Base-by-base conservation (phyloP, 2,329 filamentous ascomycete genomes). In the Mycosphaerelloides madeirae region DNA sequence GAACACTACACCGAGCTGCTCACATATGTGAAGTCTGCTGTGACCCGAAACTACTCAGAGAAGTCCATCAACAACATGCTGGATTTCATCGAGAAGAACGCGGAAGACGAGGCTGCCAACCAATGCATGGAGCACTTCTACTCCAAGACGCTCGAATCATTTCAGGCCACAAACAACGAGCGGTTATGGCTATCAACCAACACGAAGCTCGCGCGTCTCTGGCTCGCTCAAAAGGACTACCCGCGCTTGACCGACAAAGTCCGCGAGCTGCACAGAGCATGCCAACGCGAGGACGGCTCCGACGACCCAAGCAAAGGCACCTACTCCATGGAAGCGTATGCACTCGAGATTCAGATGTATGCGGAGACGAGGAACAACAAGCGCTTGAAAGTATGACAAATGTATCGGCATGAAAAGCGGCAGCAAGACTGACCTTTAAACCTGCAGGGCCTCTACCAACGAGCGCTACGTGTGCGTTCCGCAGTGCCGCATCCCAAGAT, bases 11-110 rank as follows among this genome's bases (percentile, higher is more conserved):
- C 81, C 54, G 89, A 97, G 70, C 87, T 98, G 22, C 81, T 98
- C 54, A 97, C 90, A 36, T 98, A 97, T 62, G 90, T 97, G 71
- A 95, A 93, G 68, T 94, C 87, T 3, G 91, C 91, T 6, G 91
- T 98, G 36, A 97, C 93, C 31, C 83, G 93, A 52, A 98, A 97
- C 69, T 97, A 97, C 69, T 96, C 93, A 1, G 93, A 98, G 68
- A 97, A 97, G 67, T 97, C 91, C 11, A 95, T 98, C 72, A 97
- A 97, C 71, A 97, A 96, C 67, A 95, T 98, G 84, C 81, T 98
- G 36, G 93, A 97, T 70, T 95, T 85, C 65, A 93, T 98, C 55
- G 91, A 97, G 68, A 97, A 96, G 70, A 86, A 84, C 31, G 83
- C 84, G 45, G 81, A 84, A 53, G 77, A 82, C 49, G 78, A 81